phyloP scores from a whole-genome alignment of 768 basidiomycete genomes.

The Leccinum boreale region DNA sequence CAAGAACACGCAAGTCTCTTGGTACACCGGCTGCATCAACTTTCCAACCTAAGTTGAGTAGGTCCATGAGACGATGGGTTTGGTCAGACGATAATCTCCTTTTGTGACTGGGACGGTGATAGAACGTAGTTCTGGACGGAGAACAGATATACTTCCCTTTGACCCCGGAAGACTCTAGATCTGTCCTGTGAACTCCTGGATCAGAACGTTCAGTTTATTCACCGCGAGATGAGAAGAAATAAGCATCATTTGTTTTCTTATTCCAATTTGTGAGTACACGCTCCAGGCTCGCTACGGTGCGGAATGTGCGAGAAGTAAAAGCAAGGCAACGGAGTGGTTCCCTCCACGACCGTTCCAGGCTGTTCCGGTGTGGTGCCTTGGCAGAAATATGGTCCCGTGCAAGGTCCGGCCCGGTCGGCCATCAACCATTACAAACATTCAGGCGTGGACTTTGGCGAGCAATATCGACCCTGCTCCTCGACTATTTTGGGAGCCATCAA shows the following conservation, averaged over 20 bases:
- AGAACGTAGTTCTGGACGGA: neutral
- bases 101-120: neutral
- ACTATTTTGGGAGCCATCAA: neutral
- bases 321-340: neutral
- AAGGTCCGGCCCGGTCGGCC: neutral
- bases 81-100: neutral
- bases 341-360: neutral
- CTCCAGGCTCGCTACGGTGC: neutral
- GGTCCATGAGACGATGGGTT: neutral
- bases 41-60: neutral
- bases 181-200: neutral
- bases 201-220: neutral
- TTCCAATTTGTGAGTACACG: neutral
- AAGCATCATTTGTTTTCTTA: neutral
- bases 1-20: neutral
- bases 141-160: neutral
- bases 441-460: conserved; percentile 3
- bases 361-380: neutral
- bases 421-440: neutral
- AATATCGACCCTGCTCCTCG: conserved; percentile 6
- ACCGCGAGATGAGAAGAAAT: neutral
- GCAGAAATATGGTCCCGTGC: neutral
- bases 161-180: neutral
- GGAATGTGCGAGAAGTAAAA: neutral
- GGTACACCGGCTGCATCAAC: neutral